Base-by-base conservation (phyloP, 2,329 filamentous ascomycete genomes). In the Phyllosticta capitalensis region DNA sequence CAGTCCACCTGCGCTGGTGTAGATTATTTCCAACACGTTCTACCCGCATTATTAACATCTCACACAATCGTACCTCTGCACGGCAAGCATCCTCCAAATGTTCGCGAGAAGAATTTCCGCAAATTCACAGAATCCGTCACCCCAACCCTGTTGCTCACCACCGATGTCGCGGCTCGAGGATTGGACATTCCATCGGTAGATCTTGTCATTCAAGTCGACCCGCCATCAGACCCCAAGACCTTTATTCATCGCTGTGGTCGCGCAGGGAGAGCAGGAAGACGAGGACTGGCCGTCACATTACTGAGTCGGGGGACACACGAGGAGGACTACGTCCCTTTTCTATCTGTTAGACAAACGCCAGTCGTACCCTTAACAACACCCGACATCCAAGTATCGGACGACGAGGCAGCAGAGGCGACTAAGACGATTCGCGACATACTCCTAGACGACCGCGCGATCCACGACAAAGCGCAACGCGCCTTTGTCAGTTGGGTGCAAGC, bases 401-500 rank as follows among this genome's bases (percentile, higher is more conserved):
- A 78, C 0, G 85, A 89, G n/a, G 88, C 85, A 0, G 71, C 75
- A 0, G 69, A 74, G 1, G 77, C 81, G 0, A 84, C 84, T 0
- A 71, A 81, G 9, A 79, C 75, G 52, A 87, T 95, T 59, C 82
- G 89, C 24, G 75, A 78, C 10, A 69, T 83, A 3, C 81, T 86
- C 12, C 74, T 77, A 26, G 72, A 75, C 48, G 87, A 90, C 69
- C 77, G 87, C 22, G 83, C 84, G 24, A 70, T 94, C 10, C 87
- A 94, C 70, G 91, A 96, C 71, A 94, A 95, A 68, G 91, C 88
- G 0, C 90, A 96, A 69, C 85, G 87, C 63, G 94, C 87, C 0
- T 97, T 99, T 66, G 92, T 97, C 21, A 92, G 88, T 69, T 97
- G 91, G 89, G 85, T 95, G 1, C 85, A 91, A 69, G 88, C 89